Base-by-base conservation (phyloP, 805 yeast species). In the Metschnikowia gelsemii region DNA sequence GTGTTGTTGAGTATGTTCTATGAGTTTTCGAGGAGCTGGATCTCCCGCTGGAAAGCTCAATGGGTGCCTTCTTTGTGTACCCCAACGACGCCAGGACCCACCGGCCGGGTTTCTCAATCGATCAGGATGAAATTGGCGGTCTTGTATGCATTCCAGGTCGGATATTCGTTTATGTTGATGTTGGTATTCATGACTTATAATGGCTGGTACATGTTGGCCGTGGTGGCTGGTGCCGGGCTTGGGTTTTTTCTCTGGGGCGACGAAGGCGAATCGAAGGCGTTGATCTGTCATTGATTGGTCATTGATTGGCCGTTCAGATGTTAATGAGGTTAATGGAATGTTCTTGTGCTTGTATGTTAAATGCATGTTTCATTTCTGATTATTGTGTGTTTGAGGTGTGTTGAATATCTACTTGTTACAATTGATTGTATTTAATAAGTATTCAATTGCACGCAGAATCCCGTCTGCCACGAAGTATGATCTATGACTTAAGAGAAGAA, bases 181-280 rank as follows among this genome's bases (percentile, higher is more conserved):
- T 73, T 86, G 51, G 77, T 87, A 0, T 87, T 86, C 52, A 87
- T 87, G 96, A 84, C 91, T 5, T 87, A 84, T 60, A 86, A 86
- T 57, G 87, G 91, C 9, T 87, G 90, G 90, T 74, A 81, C 24
- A 85, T 86, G 93, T 34, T 78, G 6, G 80, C 91, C 3, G 85
- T 84, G 8, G 80, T 78, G 1, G 49, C 72, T 2, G 95, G 95
- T 2, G 93, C 93, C 2, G 73, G 70, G n/a, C 17, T 77, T 19
- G 95, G 95, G 1, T 74, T 80, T 56, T 79, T 72, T 52, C 25
- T 77, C 8, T 87, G 87, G 83, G 76, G 77, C 7, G 55, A 45
- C 11, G 33, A 26, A 11, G 27, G 41, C 3, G 56, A 49, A 5
- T 32, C 42, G 17, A 46, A 60, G 32, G 24, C 57, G 22, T 43